These are phyloP conservation scores for Ustilago nuda DNA, from an alignment of 1,284 basidiomycete genomes.

Conservation along the genomic window DNA sequence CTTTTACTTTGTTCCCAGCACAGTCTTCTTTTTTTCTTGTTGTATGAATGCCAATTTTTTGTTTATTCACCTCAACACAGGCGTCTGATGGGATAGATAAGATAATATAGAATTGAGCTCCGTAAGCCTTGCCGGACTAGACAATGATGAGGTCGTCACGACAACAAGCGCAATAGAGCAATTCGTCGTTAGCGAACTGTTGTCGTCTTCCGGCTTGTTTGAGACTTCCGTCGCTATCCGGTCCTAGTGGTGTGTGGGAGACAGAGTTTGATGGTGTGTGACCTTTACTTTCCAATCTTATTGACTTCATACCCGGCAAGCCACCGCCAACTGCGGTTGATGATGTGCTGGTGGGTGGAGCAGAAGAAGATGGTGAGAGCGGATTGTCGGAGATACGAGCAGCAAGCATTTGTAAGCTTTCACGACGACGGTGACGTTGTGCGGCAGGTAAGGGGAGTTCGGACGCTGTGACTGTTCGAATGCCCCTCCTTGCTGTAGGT, in stretches of 20 bases:
- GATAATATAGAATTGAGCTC: neutral
- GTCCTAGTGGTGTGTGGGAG: constrained; percentile 16
- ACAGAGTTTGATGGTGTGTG: constrained; percentile 35
- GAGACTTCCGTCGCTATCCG: neutral
- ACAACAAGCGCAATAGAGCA: constrained; percentile 52
- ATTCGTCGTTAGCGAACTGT: constrained; percentile 52
- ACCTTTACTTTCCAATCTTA: constrained; percentile 29
- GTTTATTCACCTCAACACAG: neutral
- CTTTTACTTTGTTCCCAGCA: neutral
- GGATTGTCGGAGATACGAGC: constrained; percentile 30
- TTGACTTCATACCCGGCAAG: constrained; percentile 13
- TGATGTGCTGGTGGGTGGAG: neutral
- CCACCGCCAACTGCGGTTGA: neutral
- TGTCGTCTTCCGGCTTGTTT: constrained; percentile 22
- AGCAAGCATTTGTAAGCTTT: constrained; percentile 46
- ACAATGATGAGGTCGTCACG: constrained; percentile 51
- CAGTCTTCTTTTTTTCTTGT: constrained; percentile 6
- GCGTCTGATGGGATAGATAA: neutral
- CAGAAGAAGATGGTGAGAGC: neutral
- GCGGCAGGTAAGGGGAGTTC: constrained; percentile 40
- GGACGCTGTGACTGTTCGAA: constrained; percentile 34
- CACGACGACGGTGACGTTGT: constrained; percentile 38
- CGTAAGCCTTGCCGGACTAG: constrained; percentile 3
- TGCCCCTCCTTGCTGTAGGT: constrained; percentile 25
- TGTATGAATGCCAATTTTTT: constrained; percentile 11